Conservation (phyloP, 768 basidiomycete genomes). For the Fistulinella prunicolor region DNA sequence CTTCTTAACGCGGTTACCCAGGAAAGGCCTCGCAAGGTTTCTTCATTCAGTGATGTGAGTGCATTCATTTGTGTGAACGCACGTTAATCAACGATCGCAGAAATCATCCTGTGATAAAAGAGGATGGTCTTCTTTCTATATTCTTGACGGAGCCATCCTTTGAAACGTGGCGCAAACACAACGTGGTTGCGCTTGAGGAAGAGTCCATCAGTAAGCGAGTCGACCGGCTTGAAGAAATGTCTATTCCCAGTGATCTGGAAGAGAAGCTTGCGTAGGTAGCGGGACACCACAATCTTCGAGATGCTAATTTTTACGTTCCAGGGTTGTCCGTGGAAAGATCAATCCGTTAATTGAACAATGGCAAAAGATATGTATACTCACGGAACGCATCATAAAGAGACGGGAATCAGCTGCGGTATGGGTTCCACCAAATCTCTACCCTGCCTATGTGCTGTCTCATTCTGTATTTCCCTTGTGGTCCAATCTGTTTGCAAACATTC, state of each 20-base stretch:
- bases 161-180: constrained; percentile 83
- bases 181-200: constrained; percentile 76
- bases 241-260: constrained; percentile 88
- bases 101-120: constrained; percentile 89
- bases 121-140: constrained; percentile 76
- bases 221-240: constrained; percentile 84
- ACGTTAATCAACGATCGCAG: constrained; percentile 34
- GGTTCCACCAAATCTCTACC: constrained; percentile 56
- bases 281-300: neutral
- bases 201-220: constrained; percentile 79
- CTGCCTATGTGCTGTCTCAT: constrained; percentile 67
- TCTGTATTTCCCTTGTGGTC: constrained; percentile 55
- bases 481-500: constrained; percentile 31
- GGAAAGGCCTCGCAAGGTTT: constrained; percentile 77
- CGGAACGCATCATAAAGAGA: constrained; percentile 86
- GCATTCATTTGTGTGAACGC: neutral
- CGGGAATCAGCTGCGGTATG: constrained; percentile 92
- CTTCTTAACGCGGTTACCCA: constrained; percentile 27
- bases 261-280: constrained; percentile 73
- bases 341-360: constrained; percentile 81
- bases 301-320: constrained; percentile 30
- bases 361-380: constrained; percentile 84
- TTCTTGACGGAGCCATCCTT: constrained; percentile 85
- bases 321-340: constrained; percentile 75
- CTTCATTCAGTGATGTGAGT: constrained; percentile 75